A percentile compares a stretch with the other conserved stretches of the same genome.
Evolutionary conservation across 345 rosid species (phyloP).

Genomic region (Nephelium lappaceum): DNA sequence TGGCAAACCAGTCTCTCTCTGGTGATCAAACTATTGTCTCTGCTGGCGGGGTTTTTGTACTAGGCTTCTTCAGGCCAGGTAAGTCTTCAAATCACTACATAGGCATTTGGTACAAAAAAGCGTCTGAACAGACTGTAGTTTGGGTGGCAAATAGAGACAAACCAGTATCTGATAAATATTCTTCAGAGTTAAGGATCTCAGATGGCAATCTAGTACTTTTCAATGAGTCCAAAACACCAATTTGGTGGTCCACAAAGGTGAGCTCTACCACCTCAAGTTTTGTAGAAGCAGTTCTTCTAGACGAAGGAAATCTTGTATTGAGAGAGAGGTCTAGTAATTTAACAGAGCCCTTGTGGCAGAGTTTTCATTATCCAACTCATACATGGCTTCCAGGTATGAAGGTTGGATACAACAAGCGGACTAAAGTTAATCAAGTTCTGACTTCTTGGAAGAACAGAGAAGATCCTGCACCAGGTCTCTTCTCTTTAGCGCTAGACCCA

Average conservation of each 20-base stretch:
- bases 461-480: conserved; percentile 78
- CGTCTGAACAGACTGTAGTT: conserved; percentile 2
- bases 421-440: conserved; percentile 38
- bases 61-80: conserved; percentile 38
- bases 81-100: conserved; percentile 31
- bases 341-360: conserved; percentile 56
- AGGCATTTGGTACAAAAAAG: conserved; percentile 30
- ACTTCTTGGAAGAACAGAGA: conserved; percentile 61
- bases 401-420: conserved; percentile 45
- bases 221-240: conserved; percentile 3
- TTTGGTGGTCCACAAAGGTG: conserved; percentile 24
- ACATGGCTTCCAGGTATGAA: conserved; percentile 80
- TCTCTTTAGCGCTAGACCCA: conserved; percentile 62
- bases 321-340: conserved; percentile 29
- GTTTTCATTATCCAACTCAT: conserved; percentile 60
- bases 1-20: conserved; percentile 23
- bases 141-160: conserved; percentile 39
- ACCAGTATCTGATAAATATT: conserved; percentile 18
- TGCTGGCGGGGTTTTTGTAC: conserved; percentile 9
- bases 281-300: conserved; percentile 34
- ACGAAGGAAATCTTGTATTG: conserved; percentile 48
- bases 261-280: not conserved
- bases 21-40: conserved; percentile 31
- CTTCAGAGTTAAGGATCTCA: conserved; percentile 26
- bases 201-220: conserved; percentile 31